Evolutionary conservation across 108 stramenopile genomes (phyloP), one percentile per base, ranked within the genome.

Genomic region (Stephanodiscus minutulus): DNA sequence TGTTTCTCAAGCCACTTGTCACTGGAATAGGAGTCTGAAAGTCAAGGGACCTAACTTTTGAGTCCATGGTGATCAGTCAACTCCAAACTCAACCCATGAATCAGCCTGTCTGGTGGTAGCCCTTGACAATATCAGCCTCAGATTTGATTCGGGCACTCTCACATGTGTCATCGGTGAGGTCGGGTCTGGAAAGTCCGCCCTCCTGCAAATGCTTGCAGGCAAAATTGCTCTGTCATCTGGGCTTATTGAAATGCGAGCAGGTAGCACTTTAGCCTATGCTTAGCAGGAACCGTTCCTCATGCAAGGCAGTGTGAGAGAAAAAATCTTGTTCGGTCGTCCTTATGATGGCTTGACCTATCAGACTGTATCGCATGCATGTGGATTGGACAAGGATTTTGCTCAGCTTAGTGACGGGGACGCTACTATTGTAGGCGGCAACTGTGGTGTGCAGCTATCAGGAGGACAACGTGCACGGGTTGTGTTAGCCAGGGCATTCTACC

Each of bases 201-300:
- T 92, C 11, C 44, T 92, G 1, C 83, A 90, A 57, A 83, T 81
- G 21, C 53, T 92, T 0, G 76, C 83, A 4, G 87, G 87, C 12
- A 91, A 96, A 52, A 76, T 93, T 48, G 73, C 76, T n/a, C 73
- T 73, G 11, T 66, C 72, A 17, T 7, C 55, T 10, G 93, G 91
- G n/a, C 67, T 46, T 1, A 61, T 86, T 22, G 9, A 48, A 33
- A 72, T 85, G 24, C 76, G 70, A 43, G 35, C 33, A 20, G 76
- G 82, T 65, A 67, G 76, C 25, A 75, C 82, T 22, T 35, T 96
- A 31, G 84, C 90, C 10, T 98, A 96, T 68, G 93, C 93, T 21
- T 73, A 91, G 5, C 97, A 98, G 81, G 92, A 95, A 72, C 86
- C 95, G 13, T 97, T 89, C 88, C 94, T 97, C 17, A 91, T 95